These are phyloP conservation scores for Pichia exigua DNA, from an alignment of 805 yeast genomes.

Conservation along the genomic window DNA sequence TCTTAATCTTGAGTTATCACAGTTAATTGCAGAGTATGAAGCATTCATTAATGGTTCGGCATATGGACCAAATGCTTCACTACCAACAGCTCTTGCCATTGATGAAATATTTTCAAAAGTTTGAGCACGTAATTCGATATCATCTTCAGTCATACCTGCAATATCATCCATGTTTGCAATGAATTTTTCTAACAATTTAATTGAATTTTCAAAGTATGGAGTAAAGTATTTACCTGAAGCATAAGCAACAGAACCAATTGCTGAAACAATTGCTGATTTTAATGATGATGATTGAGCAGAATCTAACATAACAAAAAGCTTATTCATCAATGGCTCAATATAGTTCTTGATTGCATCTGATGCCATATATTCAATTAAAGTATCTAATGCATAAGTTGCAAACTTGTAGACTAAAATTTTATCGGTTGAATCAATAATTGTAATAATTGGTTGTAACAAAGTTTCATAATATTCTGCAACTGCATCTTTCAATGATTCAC, in stretches of 20 bases:
- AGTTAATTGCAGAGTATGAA: conserved; percentile 68
- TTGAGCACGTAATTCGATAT: conserved; percentile 82
- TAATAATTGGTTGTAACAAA: conserved; percentile 78
- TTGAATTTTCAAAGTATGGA: conserved; percentile 80
- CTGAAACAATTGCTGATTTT: conserved; percentile 79
- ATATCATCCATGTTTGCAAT: conserved; percentile 56
- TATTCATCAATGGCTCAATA: conserved; percentile 84
- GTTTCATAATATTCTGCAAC: conserved; percentile 78
- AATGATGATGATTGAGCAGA: conserved; percentile 67
- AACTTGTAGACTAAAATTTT: conserved; percentile 78
- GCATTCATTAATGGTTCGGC: conserved; percentile 87
- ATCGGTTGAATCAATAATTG: conserved; percentile 79
- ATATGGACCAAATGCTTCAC: conserved; percentile 74
- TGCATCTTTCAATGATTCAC: conserved; percentile 76
- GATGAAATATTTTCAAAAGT: conserved; percentile 92
- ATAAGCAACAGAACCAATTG: conserved; percentile 94
- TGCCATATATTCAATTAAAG: conserved; percentile 84
- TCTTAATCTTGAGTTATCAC: conserved; percentile 78
- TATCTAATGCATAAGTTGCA: conserved; percentile 87
- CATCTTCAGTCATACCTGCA: conserved; percentile 80
- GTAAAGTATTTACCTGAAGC: conserved; percentile 84
- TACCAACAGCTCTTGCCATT: conserved; percentile 94
- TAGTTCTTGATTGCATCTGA: conserved; percentile 75
- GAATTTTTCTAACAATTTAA: conserved; percentile 74
- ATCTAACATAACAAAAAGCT: conserved; percentile 75